Conservation (phyloP, 768 basidiomycete species). For the Rubroboletus satanas region DNA sequence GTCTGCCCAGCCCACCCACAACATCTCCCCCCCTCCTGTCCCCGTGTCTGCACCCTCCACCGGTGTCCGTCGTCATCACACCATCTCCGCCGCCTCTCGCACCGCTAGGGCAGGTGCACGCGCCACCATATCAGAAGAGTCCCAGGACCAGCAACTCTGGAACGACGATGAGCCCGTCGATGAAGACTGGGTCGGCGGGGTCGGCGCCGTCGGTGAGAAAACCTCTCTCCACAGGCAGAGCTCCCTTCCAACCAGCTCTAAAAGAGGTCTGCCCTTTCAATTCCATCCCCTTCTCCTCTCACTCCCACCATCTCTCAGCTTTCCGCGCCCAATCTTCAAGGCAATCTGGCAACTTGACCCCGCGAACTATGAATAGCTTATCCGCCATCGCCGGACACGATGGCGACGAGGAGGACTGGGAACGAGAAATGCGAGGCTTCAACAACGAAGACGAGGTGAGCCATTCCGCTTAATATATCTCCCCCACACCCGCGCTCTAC, state of each 20-base stretch:
- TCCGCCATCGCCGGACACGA: slow-evolving; percentile 83
- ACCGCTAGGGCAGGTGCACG: slow-evolving; percentile 56
- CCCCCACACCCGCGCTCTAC: neutral
- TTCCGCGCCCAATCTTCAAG: slow-evolving; percentile 49
- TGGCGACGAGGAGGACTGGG: slow-evolving; percentile 88
- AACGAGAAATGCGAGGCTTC: slow-evolving; percentile 56
- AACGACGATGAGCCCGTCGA: slow-evolving; percentile 77
- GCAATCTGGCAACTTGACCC: slow-evolving; percentile 58
- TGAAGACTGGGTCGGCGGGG: slow-evolving; percentile 76
- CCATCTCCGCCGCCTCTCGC: slow-evolving; percentile 73
- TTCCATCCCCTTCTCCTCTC: neutral
- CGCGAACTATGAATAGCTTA: slow-evolving; percentile 76
- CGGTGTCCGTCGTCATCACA: slow-evolving; percentile 77
- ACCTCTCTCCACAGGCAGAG: slow-evolving; percentile 74
- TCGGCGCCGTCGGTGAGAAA: slow-evolving; percentile 83
- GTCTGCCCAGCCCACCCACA: slow-evolving; percentile 36
- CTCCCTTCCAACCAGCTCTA: slow-evolving; percentile 77
- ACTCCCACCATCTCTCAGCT: slow-evolving; percentile 33
- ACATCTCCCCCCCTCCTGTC: slow-evolving; percentile 41
- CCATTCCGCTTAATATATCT: slow-evolving; percentile 6
- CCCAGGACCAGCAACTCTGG: slow-evolving; percentile 53
- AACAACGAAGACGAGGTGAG: slow-evolving; percentile 66
- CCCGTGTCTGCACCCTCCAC: slow-evolving; percentile 35
- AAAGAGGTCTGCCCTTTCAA: slow-evolving; percentile 50
- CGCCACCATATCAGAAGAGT: slow-evolving; percentile 65